phyloP scores from a whole-genome alignment of 305 asterid species.

The Salvia sclarea region DNA sequence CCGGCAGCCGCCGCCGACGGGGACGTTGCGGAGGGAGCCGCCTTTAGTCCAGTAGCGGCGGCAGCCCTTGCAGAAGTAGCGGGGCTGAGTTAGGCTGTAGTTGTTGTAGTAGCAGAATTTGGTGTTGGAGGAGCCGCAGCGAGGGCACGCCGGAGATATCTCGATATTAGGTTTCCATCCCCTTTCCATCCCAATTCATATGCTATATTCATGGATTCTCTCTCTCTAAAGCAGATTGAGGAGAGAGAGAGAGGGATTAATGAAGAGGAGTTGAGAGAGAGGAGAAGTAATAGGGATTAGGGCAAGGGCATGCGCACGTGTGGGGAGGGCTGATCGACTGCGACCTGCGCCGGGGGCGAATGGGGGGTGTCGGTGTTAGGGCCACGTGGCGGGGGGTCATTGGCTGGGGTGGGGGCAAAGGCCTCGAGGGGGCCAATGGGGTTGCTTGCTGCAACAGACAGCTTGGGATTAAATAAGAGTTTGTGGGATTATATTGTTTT shows the following conservation, averaged over 20 bases:
- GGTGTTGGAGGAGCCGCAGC: conserved; percentile 73
- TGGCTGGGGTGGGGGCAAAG: conserved; percentile 55
- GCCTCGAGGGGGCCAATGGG: conserved; percentile 40
- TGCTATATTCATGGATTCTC: conserved; percentile 30
- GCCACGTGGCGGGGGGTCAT: conserved; percentile 38
- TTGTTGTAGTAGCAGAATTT: conserved; percentile 85
- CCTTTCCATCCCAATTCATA: conserved; percentile 53
- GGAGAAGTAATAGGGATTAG: too few species aligned
- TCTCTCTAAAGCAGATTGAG: neutral
- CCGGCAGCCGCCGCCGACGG: conserved; percentile 70
- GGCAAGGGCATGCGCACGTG: conserved; percentile 42
- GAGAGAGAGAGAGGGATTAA: conserved; percentile 14
- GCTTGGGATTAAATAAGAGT: conserved; percentile 9
- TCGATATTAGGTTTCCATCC: conserved; percentile 56
- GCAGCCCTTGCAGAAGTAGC: conserved; percentile 74
- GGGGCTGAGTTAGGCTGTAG: conserved; percentile 71
- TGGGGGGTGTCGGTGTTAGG: conserved; percentile 60
- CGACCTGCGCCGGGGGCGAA: conserved; percentile 55
- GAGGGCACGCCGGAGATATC: conserved; percentile 58
- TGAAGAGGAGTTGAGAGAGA: neutral
- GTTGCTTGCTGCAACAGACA: conserved; percentile 39
- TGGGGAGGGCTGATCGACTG: conserved; percentile 36
- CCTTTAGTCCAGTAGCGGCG: conserved; percentile 82
- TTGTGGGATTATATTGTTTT: neutral
- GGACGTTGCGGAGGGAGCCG: conserved; percentile 73